Conservation (phyloP, 2,329 filamentous ascomycete genomes). For the Venturia pyrina region DNA sequence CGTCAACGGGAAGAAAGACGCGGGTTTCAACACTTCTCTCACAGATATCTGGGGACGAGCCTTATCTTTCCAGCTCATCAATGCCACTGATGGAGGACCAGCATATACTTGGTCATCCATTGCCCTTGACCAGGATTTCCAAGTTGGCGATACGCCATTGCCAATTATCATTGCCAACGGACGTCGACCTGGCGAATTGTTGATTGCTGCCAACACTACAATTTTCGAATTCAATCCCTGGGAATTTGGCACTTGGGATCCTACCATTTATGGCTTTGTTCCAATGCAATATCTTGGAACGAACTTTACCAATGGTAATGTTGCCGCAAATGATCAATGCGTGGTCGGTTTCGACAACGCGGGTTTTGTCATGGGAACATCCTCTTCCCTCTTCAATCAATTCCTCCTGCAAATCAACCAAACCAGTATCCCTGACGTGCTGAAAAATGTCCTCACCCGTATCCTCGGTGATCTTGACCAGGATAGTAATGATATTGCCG, state of each 20-base stretch:
- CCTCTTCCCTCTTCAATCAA: constrained; percentile 74
- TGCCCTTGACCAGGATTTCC: constrained; percentile 50
- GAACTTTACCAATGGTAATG: constrained; percentile 53
- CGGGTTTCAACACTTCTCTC: constrained; percentile 58
- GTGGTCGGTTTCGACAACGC: constrained; percentile 73
- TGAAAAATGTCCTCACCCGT: constrained; percentile 41
- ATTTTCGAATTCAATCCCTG: constrained; percentile 70
- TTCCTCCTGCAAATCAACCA: constrained; percentile 56
- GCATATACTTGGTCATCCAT: constrained; percentile 75
- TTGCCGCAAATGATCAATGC: constrained; percentile 50
- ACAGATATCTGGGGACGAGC: constrained; percentile 85
- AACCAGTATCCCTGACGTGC: constrained; percentile 35
- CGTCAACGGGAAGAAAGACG: constrained; percentile 51
- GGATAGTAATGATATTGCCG: constrained; percentile 61
- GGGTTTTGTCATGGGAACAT: constrained; percentile 78
- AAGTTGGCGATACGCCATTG: constrained; percentile 54
- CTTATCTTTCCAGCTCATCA: constrained; percentile 76
- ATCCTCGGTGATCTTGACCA: constrained; percentile 48
- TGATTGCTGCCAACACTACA: constrained; percentile 62
- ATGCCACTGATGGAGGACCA: constrained; percentile 62
- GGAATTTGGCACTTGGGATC: constrained; percentile 70
- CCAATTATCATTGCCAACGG: constrained; percentile 64
- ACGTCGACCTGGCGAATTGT: constrained; percentile 48
- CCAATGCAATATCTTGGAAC: constrained; percentile 64
- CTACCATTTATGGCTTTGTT: constrained; percentile 59